Conservation (phyloP, 352 stramenopile species). For the Lagenidium sp. region DNA sequence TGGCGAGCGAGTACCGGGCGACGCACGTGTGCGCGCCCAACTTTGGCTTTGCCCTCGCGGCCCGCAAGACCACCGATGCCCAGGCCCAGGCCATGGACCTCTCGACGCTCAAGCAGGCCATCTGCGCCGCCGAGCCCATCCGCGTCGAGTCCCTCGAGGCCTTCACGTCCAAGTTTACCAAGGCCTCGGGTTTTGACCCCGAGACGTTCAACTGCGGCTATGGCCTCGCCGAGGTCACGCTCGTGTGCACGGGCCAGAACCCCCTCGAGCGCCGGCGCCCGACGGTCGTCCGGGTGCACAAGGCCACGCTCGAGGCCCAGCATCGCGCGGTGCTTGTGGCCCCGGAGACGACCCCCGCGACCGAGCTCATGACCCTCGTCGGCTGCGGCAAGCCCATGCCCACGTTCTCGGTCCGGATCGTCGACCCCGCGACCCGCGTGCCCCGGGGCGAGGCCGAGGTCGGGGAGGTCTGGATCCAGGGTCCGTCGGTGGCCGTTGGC, state of each 20-base stretch:
- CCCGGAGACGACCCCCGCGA: conserved; percentile 17
- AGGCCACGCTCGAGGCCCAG: conserved; percentile 47
- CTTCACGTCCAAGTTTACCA: conserved; percentile 59
- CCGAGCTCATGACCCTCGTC: conserved; percentile 46
- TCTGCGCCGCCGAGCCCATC: conserved; percentile 78
- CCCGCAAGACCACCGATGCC: conserved; percentile 67
- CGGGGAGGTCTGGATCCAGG: conserved; percentile 92
- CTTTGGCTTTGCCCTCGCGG: conserved; percentile 70
- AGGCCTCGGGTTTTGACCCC: conserved; percentile 39
- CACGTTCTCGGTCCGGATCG: conserved; percentile 58
- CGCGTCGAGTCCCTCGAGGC: conserved; percentile 63
- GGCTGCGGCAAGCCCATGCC: conserved; percentile 77
- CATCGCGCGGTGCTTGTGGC: conserved; percentile 29
- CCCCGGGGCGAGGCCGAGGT: conserved; percentile 38
- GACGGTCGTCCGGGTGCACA: conserved; percentile 57
- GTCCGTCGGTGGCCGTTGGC: conserved; percentile 54
- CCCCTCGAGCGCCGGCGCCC: conserved; percentile 33
- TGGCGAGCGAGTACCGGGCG: conserved; percentile 61
- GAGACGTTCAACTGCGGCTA: conserved; percentile 81
- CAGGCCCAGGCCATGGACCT: conserved; percentile 52
- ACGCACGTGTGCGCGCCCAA: conserved; percentile 74
- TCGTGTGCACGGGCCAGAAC: conserved; percentile 70
- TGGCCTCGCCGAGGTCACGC: conserved; percentile 71
- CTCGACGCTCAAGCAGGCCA: conserved; percentile 54
- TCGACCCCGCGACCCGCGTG: conserved; percentile 52